phyloP scores from a whole-genome alignment of 768 basidiomycete species.

The Dioszegia hungarica region DNA sequence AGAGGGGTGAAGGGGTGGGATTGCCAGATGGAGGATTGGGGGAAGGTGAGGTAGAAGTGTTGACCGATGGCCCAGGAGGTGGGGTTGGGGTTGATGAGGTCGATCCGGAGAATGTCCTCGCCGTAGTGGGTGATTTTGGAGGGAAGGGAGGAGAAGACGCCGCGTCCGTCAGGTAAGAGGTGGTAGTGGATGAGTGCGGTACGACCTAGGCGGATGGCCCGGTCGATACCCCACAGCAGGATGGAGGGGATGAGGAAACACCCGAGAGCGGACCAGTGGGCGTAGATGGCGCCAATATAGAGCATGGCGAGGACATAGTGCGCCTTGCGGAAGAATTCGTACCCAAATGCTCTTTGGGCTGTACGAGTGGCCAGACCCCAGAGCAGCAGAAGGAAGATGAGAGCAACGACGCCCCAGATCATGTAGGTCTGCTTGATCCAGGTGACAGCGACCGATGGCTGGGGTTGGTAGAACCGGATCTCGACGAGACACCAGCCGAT shows the following conservation, averaged over 20 bases:
- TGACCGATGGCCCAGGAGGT: constrained; percentile 20
- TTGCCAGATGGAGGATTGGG: constrained; percentile 26
- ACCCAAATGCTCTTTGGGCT: constrained; percentile 23
- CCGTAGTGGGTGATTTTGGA: constrained; percentile 16
- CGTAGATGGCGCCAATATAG: constrained; percentile 28
- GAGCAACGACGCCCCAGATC: constrained; percentile 28
- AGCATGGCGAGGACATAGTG: constrained; percentile 32
- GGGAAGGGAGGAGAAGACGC: constrained; percentile 20
- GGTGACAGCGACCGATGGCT: constrained; percentile 13
- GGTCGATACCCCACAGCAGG: constrained; percentile 23
- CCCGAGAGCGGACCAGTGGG: constrained; percentile 24
- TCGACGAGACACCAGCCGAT: constrained; percentile 33
- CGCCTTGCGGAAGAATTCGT: constrained; percentile 34
- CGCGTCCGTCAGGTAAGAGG: constrained; percentile 18
- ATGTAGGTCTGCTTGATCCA: constrained; percentile 27
- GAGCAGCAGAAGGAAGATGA: constrained; percentile 20
- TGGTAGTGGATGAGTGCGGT: constrained; percentile 31
- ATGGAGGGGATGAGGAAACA: constrained; percentile 29
- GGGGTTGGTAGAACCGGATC: constrained; percentile 28
- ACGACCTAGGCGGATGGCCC: constrained; percentile 14
- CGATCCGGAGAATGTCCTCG: constrained; percentile 19
- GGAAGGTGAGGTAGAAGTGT: constrained; percentile 30
- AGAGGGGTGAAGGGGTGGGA: constrained; percentile 34
- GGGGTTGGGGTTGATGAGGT: constrained; percentile 14
- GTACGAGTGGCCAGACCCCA: constrained; percentile 17